A percentile compares a stretch with the other conserved stretches of the same genome.
These are phyloP conservation scores for Cladorrhinum samala DNA, from an alignment of 495 filamentous ascomycete genomes.

Conservation along the genomic window DNA sequence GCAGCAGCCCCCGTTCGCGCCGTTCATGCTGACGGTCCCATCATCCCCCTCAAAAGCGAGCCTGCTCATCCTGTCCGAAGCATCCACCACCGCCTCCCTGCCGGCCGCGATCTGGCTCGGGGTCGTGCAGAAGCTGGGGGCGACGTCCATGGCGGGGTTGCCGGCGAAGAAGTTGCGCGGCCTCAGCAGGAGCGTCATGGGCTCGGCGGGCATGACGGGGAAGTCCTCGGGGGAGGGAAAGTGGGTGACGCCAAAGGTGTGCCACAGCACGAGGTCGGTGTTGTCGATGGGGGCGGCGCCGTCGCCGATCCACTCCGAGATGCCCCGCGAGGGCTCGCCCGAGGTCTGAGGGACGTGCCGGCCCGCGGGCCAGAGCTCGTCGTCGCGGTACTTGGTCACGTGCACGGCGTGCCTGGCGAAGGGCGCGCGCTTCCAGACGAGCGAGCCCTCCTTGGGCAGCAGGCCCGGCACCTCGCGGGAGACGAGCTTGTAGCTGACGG, in stretches of 20 bases:
- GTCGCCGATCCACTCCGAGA: conserved; percentile 80
- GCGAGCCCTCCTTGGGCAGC: conserved; percentile 73
- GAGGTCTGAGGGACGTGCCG: conserved; percentile 91
- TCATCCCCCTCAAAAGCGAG: conserved; percentile 32
- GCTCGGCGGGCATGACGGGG: conserved; percentile 83
- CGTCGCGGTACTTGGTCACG: conserved; percentile 81
- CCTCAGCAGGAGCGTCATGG: conserved; percentile 75
- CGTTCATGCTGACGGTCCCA: background rate
- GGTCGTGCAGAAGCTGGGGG: conserved; percentile 67
- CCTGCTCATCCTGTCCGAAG: conserved; percentile 39
- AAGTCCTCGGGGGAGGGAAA: conserved; percentile 92
- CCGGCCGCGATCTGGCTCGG: conserved; percentile 60
- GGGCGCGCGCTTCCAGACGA: conserved; percentile 91
- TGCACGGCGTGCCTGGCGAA: conserved; percentile 90
- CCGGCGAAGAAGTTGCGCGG: conserved; percentile 83
- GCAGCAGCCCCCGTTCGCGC: conserved; percentile 1
- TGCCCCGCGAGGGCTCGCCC: conserved; percentile 70
- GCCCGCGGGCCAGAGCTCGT: conserved; percentile 86
- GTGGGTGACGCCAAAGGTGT: conserved; percentile 90
- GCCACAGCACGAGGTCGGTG: conserved; percentile 89
- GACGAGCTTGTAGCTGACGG: conserved; percentile 85
- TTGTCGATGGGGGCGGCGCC: conserved; percentile 69
- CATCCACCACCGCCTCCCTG: conserved; percentile 41
- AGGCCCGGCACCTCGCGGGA: conserved; percentile 74
- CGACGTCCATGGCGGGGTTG: conserved; percentile 85